Base-by-base conservation (phyloP, 164 flowering plant genomes). In the Kingdonia uniflora region DNA sequence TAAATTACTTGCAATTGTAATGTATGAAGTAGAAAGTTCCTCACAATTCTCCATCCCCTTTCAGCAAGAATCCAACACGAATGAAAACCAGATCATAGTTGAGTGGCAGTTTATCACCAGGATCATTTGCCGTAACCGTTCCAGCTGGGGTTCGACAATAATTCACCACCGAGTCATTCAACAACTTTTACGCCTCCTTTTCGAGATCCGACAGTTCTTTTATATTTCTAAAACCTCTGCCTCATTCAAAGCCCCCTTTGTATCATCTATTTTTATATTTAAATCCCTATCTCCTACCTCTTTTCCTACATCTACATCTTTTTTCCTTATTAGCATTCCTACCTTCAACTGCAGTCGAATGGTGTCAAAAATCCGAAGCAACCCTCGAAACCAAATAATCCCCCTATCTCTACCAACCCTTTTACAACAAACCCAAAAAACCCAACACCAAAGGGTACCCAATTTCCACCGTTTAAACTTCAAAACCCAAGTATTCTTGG, bases 1-100 rank as follows among this genome's bases (percentile, higher is more conserved):
- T 4, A 52, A 24, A 14, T 59, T 21, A 92, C 96, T 96, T 92
- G 99, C 72, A 92, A 72, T 47, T 88, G 94, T 78, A 92, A 75
- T 0, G 94, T 92, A 56, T 92, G 96, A 50, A 88, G 94, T 35
- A 92, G 82, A 51, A 92, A 88, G 46, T 92, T 88, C 75, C 72
- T 74, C 22, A 92, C 97, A 42, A 92, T 88, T 88, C 99, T 14
- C 80, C 77, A 55, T 92, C 99, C 39, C 98, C 96, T 59, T 74
- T 88, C 16, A 92, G 89, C 82, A 86, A 60, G 65, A 88, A 92
- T 1, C 96, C 96, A 25, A 92, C 98, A 11, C 96, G 79, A 43
- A 91, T 84, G 40, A 91, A 91, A 21, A 91, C 96, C 66, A 87
- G 98, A 68, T 91, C 98, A 56, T 91, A 87, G 66, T 91, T 92